phyloP scores from a whole-genome alignment of 208 protist species.

The Porcisia hertigi region DNA sequence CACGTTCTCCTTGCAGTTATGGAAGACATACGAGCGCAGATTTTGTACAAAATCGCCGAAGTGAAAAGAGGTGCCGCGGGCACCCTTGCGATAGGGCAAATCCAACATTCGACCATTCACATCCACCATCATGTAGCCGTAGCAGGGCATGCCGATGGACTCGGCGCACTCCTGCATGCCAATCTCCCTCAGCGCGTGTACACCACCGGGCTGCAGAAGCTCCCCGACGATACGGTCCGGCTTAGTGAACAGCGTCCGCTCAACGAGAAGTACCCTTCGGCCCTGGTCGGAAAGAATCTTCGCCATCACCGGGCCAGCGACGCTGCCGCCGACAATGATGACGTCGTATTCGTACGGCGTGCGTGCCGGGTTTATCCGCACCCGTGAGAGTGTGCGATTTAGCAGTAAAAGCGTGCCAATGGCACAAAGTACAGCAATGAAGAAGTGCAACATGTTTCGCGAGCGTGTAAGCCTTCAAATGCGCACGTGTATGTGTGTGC shows the following conservation, averaged over 20 bases:
- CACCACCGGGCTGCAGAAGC: conserved; percentile 95
- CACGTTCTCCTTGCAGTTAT: conserved; percentile 72
- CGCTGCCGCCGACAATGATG: conserved; percentile 92
- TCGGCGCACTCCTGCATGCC: conserved; percentile 89
- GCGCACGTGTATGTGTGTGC: not conserved
- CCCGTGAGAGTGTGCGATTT: conserved; percentile 51
- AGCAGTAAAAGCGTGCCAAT: conserved; percentile 52
- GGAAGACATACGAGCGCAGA: conserved; percentile 70
- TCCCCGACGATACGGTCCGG: conserved; percentile 96
- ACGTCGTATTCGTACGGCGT: conserved; percentile 90
- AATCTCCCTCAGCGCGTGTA: conserved; percentile 80
- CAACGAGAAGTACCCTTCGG: conserved; percentile 86
- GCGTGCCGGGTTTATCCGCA: conserved; percentile 42
- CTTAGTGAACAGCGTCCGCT: conserved; percentile 87
- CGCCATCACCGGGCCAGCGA: conserved; percentile 88
- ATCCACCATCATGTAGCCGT: conserved; percentile 92
- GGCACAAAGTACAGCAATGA: conserved; percentile 36
- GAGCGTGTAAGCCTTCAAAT: not conserved
- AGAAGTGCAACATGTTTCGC: conserved; percentile 38
- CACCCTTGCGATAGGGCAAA: conserved; percentile 72
- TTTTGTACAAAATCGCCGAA: conserved; percentile 94
- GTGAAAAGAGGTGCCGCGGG: conserved; percentile 87
- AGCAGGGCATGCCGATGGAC: conserved; percentile 80
- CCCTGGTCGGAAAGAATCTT: conserved; percentile 87
- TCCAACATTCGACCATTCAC: conserved; percentile 53